These are phyloP conservation scores for Knufia fluminis DNA, from an alignment of 2,329 filamentous ascomycete genomes.

Conservation along the genomic window DNA sequence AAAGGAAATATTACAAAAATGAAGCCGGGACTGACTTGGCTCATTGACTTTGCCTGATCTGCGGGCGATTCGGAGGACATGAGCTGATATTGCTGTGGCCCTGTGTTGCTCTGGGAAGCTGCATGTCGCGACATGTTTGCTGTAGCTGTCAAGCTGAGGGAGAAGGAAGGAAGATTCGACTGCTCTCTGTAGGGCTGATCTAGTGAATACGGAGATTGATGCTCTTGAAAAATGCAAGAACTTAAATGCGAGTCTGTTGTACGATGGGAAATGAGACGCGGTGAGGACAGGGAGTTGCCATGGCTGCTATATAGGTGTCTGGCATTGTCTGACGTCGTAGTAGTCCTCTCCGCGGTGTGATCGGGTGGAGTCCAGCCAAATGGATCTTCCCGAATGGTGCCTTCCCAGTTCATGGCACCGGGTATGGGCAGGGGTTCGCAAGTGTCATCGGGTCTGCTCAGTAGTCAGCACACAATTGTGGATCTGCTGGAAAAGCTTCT, in stretches of 20 bases:
- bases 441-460: background rate
- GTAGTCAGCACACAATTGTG: background rate
- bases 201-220: background rate
- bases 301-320: background rate
- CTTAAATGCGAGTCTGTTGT: background rate
- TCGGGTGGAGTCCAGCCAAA: background rate
- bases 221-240: background rate
- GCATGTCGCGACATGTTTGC: background rate
- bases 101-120: background rate
- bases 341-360: background rate
- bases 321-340: background rate
- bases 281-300: background rate
- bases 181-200: background rate
- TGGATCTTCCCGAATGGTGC: background rate
- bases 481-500: background rate
- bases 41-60: conserved; percentile 21
- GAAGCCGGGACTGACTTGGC: conserved; percentile 24
- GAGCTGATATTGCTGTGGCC: conserved; percentile 20
- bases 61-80: conserved; percentile 21
- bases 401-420: background rate
- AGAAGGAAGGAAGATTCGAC: background rate
- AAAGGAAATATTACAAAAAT: conserved; percentile 25
- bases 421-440: background rate
- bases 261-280: background rate
- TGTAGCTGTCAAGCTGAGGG: background rate